Evolutionary conservation across 2,329 filamentous ascomycete genomes (phyloP), one percentile per base, ranked within the genome.

Genomic region (Teratosphaeria pseudoeucalypti): DNA sequence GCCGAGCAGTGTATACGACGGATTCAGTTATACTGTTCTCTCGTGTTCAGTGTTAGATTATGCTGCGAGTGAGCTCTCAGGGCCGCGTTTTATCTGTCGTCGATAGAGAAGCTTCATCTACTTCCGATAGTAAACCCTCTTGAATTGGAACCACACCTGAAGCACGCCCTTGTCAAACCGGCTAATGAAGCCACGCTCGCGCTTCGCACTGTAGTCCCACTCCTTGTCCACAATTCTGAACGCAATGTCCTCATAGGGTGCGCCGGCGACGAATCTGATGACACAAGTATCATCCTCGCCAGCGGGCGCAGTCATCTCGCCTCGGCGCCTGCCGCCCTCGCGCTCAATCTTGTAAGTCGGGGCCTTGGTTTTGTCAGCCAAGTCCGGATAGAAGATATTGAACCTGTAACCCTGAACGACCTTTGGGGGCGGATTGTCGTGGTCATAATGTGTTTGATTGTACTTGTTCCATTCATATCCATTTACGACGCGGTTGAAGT

Each of bases 391-490:
- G 76, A 99, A 99, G 57, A 99, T 92, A 77, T 99, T 97, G 81
- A 99, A 99, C 74, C 95, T 96, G 81, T 99, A 99, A 59, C 94
- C 94, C 73, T 99, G 94, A 11, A 99, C 94, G 6, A 99, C 92
- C 76, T 96, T 96, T 29, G 94, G 94, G 1, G 94, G 94, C 2
- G 94, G 94, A 70, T 97, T 96, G 72, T 97, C 92, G 73, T 96
- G 90, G 73, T 97, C 94, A 77, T 99, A 99, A 76, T 99, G 94
- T 12, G 94, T 99, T 76, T 99, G 94, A 71, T 99, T 99, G 81
- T 99, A 99, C 76, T 99, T 99, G 80, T 99, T 99, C 94, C 94
- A 99, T 74, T 99, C 94, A 74, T 97, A 99, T 57, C 94, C 94
- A 89, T 96, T 96, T 74, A 96, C 92, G 54, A 97, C 92, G 49